phyloP scores from a whole-genome alignment of 2,329 filamentous ascomycete species.

The Alternaria sp. region DNA sequence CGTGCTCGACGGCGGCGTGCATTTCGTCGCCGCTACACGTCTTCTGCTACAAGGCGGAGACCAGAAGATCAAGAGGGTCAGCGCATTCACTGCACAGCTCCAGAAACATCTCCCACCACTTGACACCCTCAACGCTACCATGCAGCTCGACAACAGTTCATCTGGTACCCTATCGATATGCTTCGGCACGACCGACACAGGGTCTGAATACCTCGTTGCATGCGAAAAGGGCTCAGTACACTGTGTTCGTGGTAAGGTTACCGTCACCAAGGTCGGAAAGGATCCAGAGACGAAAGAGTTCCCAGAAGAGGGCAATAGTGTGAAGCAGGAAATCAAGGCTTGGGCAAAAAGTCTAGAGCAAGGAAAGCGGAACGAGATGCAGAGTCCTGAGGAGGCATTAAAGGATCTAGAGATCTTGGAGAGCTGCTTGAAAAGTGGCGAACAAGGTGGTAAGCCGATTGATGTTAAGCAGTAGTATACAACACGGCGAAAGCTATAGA shows the following conservation, averaged over 20 bases:
- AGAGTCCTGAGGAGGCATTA: conserved; percentile 66
- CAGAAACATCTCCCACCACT: conserved; percentile 68
- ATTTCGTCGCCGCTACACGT: conserved; percentile 71
- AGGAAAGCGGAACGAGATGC: conserved; percentile 60
- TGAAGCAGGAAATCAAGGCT: conserved; percentile 67
- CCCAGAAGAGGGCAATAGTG: conserved; percentile 60
- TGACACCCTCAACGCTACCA: conserved; percentile 70
- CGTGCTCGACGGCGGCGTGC: conserved; percentile 77
- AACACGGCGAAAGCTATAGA: background rate
- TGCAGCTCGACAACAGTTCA: conserved; percentile 63
- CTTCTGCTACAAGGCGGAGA: conserved; percentile 61
- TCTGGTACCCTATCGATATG: conserved; percentile 67
- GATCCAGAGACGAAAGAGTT: conserved; percentile 57
- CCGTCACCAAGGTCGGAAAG: conserved; percentile 29
- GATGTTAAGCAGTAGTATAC: conserved; percentile 23
- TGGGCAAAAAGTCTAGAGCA: conserved; percentile 65
- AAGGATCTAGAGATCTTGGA: conserved; percentile 66
- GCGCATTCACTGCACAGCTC: conserved; percentile 64
- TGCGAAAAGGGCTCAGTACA: conserved; percentile 66
- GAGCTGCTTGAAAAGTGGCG: conserved; percentile 53
- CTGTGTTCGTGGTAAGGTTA: conserved; percentile 56
- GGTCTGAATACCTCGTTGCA: conserved; percentile 65
- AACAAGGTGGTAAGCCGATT: conserved; percentile 48
- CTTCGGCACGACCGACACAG: conserved; percentile 64
- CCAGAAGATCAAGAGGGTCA: conserved; percentile 58